Base-by-base conservation (phyloP, 441 rosid genomes). In the Aleurites moluccanus region DNA sequence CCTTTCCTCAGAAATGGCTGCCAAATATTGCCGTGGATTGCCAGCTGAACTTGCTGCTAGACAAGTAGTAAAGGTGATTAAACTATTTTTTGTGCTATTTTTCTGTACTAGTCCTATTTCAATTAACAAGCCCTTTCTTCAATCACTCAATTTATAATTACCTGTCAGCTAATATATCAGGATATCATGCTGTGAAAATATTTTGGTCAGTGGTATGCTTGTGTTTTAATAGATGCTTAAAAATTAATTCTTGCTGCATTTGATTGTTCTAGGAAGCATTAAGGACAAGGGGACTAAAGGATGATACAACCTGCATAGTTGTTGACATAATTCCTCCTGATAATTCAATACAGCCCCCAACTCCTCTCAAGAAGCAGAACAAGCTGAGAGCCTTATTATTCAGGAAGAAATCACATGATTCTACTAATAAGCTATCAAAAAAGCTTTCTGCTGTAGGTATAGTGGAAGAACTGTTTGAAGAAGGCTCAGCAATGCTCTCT, bases 381-480 rank as follows among this genome's bases (percentile, higher is more conserved):
- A 86, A 78, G 80, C 80, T 88, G 57, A 87, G 65, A 72, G 82
- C 91, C 0, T 81, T 92, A 2, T 75, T 94, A 47, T 89, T 87
- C 59, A 80, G 90, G 79, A 92, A 75, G 80, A 88, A 79, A 79
- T 83, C 92, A 40, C 71, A 52, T 45, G 85, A 81, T 85, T 85
- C 91, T 55, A 81, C 86, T 64, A 86, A 75, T 74, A 88, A 85
- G 77, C 77, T 78, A 73, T 81, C 94, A 1, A 90, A 92, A 77
- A 91, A 83, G 84, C 89, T 90, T 56, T 88, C 94, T 1, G 80
- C 90, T 68, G 83, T 89, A 0, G 90, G 88, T 53, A 83, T 90
- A 15, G 98, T 94, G 11, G 98, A 94, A 86, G 98, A 92, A 79
- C 85, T 94, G 25, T 94, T 92, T 70, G 98, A 94, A 84, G 98